Base-by-base conservation (phyloP, 768 basidiomycete species). In the Phylloporus arenicola region DNA sequence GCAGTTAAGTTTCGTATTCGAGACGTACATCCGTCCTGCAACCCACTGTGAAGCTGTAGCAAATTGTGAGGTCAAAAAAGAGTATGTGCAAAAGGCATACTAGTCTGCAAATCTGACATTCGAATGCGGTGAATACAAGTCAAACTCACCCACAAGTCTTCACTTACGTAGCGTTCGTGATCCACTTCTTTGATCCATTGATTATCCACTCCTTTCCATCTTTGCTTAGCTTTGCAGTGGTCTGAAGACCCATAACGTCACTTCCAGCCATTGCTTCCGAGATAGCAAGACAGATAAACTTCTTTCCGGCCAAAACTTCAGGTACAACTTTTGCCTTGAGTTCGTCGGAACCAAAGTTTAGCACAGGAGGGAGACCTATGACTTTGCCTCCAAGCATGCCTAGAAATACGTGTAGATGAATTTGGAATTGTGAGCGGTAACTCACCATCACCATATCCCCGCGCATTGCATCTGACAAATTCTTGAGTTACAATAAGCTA, bases 111-210 rank as follows among this genome's bases (percentile, higher is more conserved):
- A 76, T n/a, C 73, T 75, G 41, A 30, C 11, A 47, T 55, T 4
- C 37, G 44, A 30, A 27, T 17, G 11, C 10, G n/a, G 51, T 61
- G 44, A 60, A 30, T 30, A 37, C 11, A 3, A 31, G 33, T 31
- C 37, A 6, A 31, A 22, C 39, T 46, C 14, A 19, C 11, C n/a
- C 7, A 13, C n/a, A n/a, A 22, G 30, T 20, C 0, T 13, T 34
- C 20, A 67, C 73, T 56, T 51, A 75, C 69, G 68, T 68, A 49
- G 75, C 78, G 54, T 83, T 84, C 24, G 83, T 83, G 59, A 81
- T 81, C 81, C 80, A 82, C 70, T 84, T 84, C 75, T 84, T 91
- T 53, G 83, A 86, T 45, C 87, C 86, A 55, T 81, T 83, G 53
- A 89, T 75, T 39, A 80, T 80, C 75, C 78, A 87, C 58, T 76